These are phyloP conservation scores for Austroboletus eburneus DNA, from an alignment of 768 basidiomycete genomes.

Conservation along the genomic window DNA sequence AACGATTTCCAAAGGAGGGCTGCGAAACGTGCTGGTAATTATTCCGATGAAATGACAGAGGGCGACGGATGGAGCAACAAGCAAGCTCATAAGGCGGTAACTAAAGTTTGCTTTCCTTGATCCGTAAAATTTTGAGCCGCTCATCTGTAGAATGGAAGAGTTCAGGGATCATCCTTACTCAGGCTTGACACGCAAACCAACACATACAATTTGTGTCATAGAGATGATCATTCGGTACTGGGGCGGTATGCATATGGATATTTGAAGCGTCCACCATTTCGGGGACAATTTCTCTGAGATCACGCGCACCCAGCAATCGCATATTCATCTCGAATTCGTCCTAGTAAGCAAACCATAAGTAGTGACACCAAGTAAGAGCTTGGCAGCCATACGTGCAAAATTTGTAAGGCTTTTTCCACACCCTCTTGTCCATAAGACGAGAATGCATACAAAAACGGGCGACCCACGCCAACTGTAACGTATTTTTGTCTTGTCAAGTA, in stretches of 20 bases:
- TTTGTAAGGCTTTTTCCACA: constrained; percentile 76
- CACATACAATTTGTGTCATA: constrained; percentile 79
- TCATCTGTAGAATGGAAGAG: constrained; percentile 34
- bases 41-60: neutral
- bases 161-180: neutral
- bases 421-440: constrained; percentile 87
- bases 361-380: neutral
- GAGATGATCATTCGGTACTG: constrained; percentile 69
- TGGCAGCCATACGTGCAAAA: constrained; percentile 53
- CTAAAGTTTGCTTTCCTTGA: constrained; percentile 40
- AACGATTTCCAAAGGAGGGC: neutral
- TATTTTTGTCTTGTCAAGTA: constrained; percentile 14
- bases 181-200: constrained; percentile 1
- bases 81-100: neutral
- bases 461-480: constrained; percentile 66
- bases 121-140: constrained; percentile 38
- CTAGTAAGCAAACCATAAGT: constrained; percentile 38
- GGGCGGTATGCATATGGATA: constrained; percentile 58
- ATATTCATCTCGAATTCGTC: constrained; percentile 99
- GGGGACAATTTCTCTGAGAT: constrained; percentile 72
- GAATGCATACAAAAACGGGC: constrained; percentile 86
- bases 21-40: constrained; percentile 2
- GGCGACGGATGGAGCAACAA: constrained; percentile 1
- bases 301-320: constrained; percentile 83
- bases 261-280: constrained; percentile 87